Evolutionary conservation across 176 grass and related monocot species (phyloP), one percentile per base, ranked within the genome.

Genomic region (Guadua angustifolia): DNA sequence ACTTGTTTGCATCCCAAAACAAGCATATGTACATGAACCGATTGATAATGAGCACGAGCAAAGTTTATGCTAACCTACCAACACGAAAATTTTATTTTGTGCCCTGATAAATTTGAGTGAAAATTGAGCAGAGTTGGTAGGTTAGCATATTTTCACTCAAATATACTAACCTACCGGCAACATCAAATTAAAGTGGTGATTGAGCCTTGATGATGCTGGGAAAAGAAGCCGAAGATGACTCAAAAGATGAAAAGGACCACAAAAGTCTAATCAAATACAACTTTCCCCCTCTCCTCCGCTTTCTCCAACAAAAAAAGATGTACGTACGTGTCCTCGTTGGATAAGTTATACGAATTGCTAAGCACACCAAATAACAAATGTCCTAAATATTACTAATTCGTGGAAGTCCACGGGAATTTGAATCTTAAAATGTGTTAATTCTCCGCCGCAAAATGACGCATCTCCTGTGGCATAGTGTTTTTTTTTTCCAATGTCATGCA

Each of bases 161-260:
- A 29, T 29, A 29, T 29, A 29, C 29, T 29, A 29, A 29, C 29
- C 29, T 29, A 29, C 29, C 1, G 29, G 29, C 29, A 29, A 29
- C 29, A 29, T 29, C 29, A 29, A 29, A n/a, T n/a, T n/a, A n/a
- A 29, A 29, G 43, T 6, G 39, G 78, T 78, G 73, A 60, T 78
- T 71, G 83, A 49, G 51, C 19, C 12, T 17, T 47, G 46, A 57
- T 45, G 69, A 80, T 73, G 84, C 84, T 16, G 5, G n/a, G 22
- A 44, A 68, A 80, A 86, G 44, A 80, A 80, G 58, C 58, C 84
- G 53, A 52, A 56, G 69, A 7, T 74, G 66, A 60, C 55, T 53
- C 4, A 72, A 79, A 72, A 64, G 66, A 61, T 71, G 56, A 66
- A 52, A 80, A 56, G 67, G 67, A 3, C 76, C 44, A 43, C 76